Conservation (phyloP, 116 monocot species). For the Phalaenopsis hybrid region DNA sequence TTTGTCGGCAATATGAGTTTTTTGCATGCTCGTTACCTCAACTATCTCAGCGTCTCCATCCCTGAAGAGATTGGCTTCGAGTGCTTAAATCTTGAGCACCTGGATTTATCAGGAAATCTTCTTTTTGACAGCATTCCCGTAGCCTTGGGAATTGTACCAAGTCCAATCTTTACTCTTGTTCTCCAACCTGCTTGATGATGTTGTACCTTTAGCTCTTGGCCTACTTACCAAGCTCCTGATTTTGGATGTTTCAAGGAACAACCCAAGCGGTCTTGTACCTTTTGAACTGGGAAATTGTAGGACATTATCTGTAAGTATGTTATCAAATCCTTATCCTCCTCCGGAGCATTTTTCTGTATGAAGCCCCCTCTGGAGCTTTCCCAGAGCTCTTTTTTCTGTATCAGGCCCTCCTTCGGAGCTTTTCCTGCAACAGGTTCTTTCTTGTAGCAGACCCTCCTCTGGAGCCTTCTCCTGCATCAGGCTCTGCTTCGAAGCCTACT, state of each 20-base stretch:
- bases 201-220: slow-evolving; percentile 54
- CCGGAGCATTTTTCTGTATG: too few species aligned
- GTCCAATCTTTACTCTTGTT: slow-evolving; percentile 44
- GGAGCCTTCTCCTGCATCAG: slow-evolving; percentile 14
- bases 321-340: slow-evolving; percentile 45
- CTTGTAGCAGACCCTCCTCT: too few species aligned
- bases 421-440: too few species aligned
- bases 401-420: too few species aligned
- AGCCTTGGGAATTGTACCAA: slow-evolving; percentile 58
- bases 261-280: slow-evolving; percentile 62
- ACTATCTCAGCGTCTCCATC: slow-evolving; percentile 28
- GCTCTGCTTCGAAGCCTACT: slow-evolving; percentile 17
- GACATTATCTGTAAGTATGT: slow-evolving; percentile 54
- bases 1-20: slow-evolving; percentile 28
- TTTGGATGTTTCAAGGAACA: slow-evolving; percentile 77
- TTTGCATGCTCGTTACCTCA: slow-evolving; percentile 31
- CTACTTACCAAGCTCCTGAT: slow-evolving; percentile 43
- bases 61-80: slow-evolving; percentile 27
- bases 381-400: slow-evolving; percentile 25
- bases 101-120: slow-evolving; percentile 60
- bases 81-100: slow-evolving; percentile 32
- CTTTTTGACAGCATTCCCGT: slow-evolving; percentile 42
- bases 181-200: slow-evolving; percentile 53
- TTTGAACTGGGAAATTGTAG: slow-evolving; percentile 61
- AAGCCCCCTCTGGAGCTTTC: background rate